Evolutionary conservation across 2,329 filamentous ascomycete genomes (phyloP), one percentile per base, ranked within the genome.

Genomic region (Dothideomycetes sp.): DNA sequence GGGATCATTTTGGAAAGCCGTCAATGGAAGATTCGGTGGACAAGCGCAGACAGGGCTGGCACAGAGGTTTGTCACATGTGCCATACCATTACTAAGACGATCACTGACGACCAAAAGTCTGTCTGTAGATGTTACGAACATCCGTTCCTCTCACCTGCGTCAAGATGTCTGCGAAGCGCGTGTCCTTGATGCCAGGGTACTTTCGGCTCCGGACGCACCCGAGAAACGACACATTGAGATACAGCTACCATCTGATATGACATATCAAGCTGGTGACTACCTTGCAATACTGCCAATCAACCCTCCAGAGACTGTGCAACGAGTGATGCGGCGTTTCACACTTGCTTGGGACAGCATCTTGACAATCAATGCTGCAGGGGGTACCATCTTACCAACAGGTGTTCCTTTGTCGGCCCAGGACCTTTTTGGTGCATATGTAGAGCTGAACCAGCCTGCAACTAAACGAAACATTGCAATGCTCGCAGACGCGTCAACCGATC

Each of bases 251-350:
- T 58, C 58, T 1, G 60, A 56, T 5, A 61, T 76, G 65, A 70
- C 68, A 0, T 89, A 88, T 59, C 69, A 72, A 30, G 73, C 79
- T 2, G 84, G 84, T 11, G 84, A 89, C 53, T 89, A 91, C 54
- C 69, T 89, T 1, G 79, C 81, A 0, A 46, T 57, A 1, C 46
- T 52, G 2, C 84, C 84, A 0, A 60, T 84, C 19, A 89, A 89
- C 54, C 75, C 77, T 2, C 67, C 68, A 34, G 60, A 69, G 19
- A 75, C 66, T 8, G 72, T 88, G 3, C 66, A 69, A 4, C 69
- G 81, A 7, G 80, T 74, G 0, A 74, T 86, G 60, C 63, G 62
- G 14, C 66, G 70, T 15, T 88, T 87, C 54, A 63, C 70, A 1
- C 61, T 89, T 1, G 70, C 79, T 0, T 81, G 78, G 74, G 82